Evolutionary conservation across 495 filamentous ascomycete species (phyloP), one percentile per base, ranked within the genome.

Genomic region (Eremomyces bilateralis): DNA sequence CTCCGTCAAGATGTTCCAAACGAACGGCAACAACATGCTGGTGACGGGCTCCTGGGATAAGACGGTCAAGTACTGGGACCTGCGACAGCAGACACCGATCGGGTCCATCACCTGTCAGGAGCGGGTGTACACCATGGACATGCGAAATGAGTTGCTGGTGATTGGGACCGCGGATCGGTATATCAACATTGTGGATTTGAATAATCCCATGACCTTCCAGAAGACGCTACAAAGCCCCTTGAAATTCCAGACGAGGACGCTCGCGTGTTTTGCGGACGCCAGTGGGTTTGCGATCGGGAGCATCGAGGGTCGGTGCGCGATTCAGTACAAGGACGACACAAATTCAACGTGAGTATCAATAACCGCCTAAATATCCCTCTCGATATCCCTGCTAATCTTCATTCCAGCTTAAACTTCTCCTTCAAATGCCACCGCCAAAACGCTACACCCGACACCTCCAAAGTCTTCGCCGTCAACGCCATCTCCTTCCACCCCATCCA

Each of bases 31-130:
- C 43, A 56, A 59, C 29, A 71, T 88, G 50, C 62, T 93, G 20
- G 72, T 84, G 17, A 88, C 85, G 1, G 85, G 85, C 22, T 83
- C 77, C 2, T 95, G 85, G 85, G 85, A 95, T 58, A 90, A 88
- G 61, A 88, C 73, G 1, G 59, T 95, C 53, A 92, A 88, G 52
- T 91, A 85, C 58, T 95, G 85, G 85, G 85, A 95, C 51, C 53
- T 92, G 32, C 73, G 82, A 13, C 61, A 67, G 40, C 53, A 59
- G 22, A 61, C 53, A 10, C 67, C 80, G 8, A 69, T 76, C 32
- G 77, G 64, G 4, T 58, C 58, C 4, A 43, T 93, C 2, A 55
- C 67, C 15, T 73, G 73, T 41, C 73, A 75, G 39, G 81, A 94
- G 43, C 71, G 83, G 33, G 65, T 92, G 30, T 94, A 91, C 60